Percentiles rank a stretch among this genome's conserved stretches.
Evolutionary conservation across 2,329 filamentous ascomycete species (phyloP).

Genomic region (Sordariomycetes sp.): DNA sequence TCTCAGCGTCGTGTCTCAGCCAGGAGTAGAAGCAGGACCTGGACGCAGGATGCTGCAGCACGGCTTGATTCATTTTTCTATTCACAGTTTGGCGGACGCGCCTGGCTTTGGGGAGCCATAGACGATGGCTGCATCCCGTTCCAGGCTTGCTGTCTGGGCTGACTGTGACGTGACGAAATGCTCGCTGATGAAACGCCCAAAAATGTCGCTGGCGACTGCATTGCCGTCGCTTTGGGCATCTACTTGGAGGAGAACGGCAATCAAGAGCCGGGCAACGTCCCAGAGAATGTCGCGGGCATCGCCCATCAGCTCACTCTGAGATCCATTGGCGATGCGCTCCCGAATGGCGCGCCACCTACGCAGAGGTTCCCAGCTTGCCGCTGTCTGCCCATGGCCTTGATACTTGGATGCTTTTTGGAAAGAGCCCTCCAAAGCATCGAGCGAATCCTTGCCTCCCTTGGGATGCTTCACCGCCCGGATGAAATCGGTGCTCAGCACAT

Average conservation of each 20-base stretch:
- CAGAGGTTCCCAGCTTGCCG: slow-evolving; percentile 18
- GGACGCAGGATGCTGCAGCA: no score
- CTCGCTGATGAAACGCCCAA: slow-evolving; percentile 22
- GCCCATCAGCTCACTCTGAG: slow-evolving; percentile 29
- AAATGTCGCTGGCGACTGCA: slow-evolving; percentile 26
- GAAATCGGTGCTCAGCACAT: slow-evolving; percentile 52
- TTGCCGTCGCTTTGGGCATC: slow-evolving; percentile 28
- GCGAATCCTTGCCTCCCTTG: slow-evolving; percentile 20
- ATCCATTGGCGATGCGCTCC: slow-evolving; percentile 20
- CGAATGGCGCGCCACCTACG: slow-evolving; percentile 30
- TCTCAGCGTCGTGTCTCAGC: no score
- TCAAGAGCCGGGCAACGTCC: slow-evolving; percentile 31
- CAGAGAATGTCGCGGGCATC: slow-evolving; percentile 36
- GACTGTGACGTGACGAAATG: no score
- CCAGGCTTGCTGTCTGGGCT: no score
- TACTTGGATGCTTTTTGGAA: slow-evolving; percentile 16
- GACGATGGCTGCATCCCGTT: slow-evolving; percentile 22
- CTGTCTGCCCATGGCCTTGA: slow-evolving; percentile 13
- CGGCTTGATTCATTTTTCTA: no score
- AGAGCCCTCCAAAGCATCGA: slow-evolving; percentile 33
- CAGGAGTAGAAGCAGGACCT: no score
- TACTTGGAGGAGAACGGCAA: slow-evolving; percentile 30
- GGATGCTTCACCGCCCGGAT: slow-evolving; percentile 37
- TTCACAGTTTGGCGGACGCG: not conserved
- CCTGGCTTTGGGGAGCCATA: slow-evolving; percentile 18